Evolutionary conservation across 345 rosid species (phyloP).

Genomic region (Brassica nigra): DNA sequence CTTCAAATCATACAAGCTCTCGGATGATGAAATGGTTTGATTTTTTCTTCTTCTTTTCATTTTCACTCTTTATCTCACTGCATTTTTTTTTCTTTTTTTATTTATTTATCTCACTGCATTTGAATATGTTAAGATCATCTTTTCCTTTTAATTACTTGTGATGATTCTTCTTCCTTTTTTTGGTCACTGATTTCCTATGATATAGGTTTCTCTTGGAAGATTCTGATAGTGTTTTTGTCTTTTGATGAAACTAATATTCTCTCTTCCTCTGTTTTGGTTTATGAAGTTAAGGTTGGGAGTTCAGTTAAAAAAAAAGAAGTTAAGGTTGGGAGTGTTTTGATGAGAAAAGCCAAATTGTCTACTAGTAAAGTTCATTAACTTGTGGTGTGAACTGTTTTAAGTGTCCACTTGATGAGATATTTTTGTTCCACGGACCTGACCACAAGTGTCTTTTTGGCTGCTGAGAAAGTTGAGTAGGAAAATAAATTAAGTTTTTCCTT

Average conservation of each 20-base stretch:
- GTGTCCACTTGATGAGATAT: slow-evolving; percentile 38
- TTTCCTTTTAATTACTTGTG: slow-evolving; percentile 8
- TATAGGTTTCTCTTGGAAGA: slow-evolving; percentile 6
- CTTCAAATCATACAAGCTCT: slow-evolving; percentile 61
- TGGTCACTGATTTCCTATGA: slow-evolving; percentile 12
- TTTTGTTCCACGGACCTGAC: slow-evolving; percentile 28
- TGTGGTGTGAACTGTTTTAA: slow-evolving; percentile 31
- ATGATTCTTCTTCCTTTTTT: neutral
- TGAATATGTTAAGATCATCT: neutral
- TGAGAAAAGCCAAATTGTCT: slow-evolving; percentile 27
- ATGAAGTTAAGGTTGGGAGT: neutral
- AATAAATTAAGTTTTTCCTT: slow-evolving; percentile 14
- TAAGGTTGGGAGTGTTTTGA: slow-evolving; percentile 1
- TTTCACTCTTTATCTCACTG: slow-evolving; percentile 5
- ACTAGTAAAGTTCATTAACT: slow-evolving; percentile 31
- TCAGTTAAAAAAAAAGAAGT: too few relatives aligned
- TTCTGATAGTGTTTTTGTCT: slow-evolving; percentile 1
- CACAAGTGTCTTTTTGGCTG: slow-evolving; percentile 24
- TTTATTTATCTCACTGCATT: slow-evolving; percentile 18
- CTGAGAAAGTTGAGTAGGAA: slow-evolving; percentile 26
- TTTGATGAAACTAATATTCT: neutral
- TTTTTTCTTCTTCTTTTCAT: neutral
- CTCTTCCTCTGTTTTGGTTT: neutral
- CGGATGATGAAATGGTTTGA: slow-evolving; percentile 60
- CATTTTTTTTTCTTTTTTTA: neutral